phyloP scores from a whole-genome alignment of 805 yeast genomes.

The Candida suzukii region DNA sequence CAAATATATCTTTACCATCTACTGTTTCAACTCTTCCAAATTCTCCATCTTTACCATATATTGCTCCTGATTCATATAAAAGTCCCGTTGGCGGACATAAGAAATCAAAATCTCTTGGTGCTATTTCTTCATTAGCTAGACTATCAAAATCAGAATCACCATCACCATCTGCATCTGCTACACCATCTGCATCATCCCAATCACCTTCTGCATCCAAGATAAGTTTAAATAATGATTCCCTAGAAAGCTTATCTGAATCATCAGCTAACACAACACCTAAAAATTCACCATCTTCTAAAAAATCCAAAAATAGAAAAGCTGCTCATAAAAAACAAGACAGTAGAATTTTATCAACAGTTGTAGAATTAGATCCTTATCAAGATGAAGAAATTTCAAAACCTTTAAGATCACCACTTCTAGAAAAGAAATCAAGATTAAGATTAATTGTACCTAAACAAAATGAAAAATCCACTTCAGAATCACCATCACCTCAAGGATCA shows the following conservation, averaged over 20 bases:
- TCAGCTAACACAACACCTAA: too few relatives aligned
- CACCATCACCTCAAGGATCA: too few relatives aligned
- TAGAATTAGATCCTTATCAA: neutral
- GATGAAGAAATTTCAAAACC: neutral
- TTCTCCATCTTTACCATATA: too few relatives aligned
- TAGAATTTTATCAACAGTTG: neutral
- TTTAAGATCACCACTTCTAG: neutral
- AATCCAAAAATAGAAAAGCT: neutral
- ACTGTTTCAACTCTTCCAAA: neutral
- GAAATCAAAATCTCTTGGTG: neutral
- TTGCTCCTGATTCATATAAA: too few relatives aligned
- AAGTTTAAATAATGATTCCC: too few relatives aligned
- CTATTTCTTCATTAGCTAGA: neutral
- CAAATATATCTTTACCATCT: too few relatives aligned
- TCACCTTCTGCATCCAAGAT: too few relatives aligned
- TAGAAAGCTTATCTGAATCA: too few relatives aligned
- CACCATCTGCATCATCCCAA: too few relatives aligned
- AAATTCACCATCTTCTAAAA: neutral
- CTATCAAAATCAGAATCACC: neutral
- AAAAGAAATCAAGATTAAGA: neutral
- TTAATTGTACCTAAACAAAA: neutral
- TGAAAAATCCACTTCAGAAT: too few relatives aligned
- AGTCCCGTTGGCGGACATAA: too few relatives aligned
- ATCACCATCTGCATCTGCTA: neutral
- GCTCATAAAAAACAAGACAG: neutral